Evolutionary conservation across 768 basidiomycete species (phyloP), one percentile per base, ranked within the genome.

Genomic region (Boletus insuetus): DNA sequence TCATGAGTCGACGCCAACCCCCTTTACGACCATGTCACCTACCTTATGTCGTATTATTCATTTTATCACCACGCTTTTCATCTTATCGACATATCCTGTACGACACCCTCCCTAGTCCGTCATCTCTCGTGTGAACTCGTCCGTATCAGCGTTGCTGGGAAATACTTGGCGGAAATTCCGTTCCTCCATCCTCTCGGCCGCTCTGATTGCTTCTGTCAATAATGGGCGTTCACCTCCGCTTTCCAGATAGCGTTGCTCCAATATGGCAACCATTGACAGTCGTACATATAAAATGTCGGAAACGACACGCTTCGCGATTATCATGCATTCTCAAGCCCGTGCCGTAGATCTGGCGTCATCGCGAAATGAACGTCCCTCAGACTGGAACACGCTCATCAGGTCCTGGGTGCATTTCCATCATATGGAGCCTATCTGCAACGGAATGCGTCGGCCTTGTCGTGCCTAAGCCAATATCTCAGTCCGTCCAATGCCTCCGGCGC

Each of bases 221-320:
- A 55, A 49, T 39, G 17, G 57, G 51, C 48, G 22, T 41, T 26
- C 49, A 41, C 59, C 48, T 51, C 58, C 54, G 46, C 44, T 54
- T 59, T 63, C 45, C 51, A 13, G 22, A 26, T 44, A 9, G 9
- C 38, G 0, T 22, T 34, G 22, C 22, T 55, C 54, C 24, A 3
- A 61, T 64, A 65, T 53, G 63, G 61, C 32, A 62, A 54, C 37
- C 24, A 51, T 59, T 37, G 49, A 20, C 34, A 34, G 34, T 34
- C 34, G 34, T 13, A 13, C 34, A 34, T 34, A 13, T 14, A 35
- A 4, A 6, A 48, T 56, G 42, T 58, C 48, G 42, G 46, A 55
- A 47, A 56, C 55, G 56, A 59, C 39, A 50, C 44, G 34, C 51
- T 55, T 64, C 51, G 46, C 54, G 53, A 63, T 58, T 66, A 65